A percentile compares a stretch with the other conserved stretches of the same genome.
phyloP scores from a whole-genome alignment of 2,329 filamentous ascomycete genomes.

The Hymenoscyphus fraxineus region DNA sequence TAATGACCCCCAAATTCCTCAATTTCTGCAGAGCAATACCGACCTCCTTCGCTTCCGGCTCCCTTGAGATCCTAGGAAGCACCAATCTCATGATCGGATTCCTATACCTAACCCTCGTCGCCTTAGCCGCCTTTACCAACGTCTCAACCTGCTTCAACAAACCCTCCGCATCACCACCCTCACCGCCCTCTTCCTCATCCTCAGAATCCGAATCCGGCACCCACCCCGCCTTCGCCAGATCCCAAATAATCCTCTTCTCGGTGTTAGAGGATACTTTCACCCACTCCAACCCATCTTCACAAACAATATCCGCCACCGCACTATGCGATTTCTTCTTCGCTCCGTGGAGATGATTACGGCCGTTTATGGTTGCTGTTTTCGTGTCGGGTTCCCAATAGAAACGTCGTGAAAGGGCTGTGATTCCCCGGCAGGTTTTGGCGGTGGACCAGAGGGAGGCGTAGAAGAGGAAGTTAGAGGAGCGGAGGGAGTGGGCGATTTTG shows the following conservation, averaged over 20 bases:
- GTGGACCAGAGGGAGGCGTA: conserved; percentile 60
- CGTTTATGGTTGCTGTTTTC: conserved; percentile 21
- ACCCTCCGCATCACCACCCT: conserved; percentile 46
- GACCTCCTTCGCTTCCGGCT: conserved; percentile 48
- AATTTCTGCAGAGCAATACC: conserved; percentile 54
- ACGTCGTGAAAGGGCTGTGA: conserved; percentile 55
- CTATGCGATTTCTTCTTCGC: conserved; percentile 29
- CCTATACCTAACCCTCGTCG: conserved; percentile 54
- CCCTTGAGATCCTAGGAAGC: conserved; percentile 52
- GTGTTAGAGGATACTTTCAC: conserved; percentile 65
- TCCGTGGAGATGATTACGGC: conserved; percentile 16
- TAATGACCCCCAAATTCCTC: conserved; percentile 42
- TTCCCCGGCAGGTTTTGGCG: conserved; percentile 52
- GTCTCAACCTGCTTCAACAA: conserved; percentile 58
- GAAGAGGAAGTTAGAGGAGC: conserved; percentile 64
- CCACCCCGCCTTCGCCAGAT: conserved; percentile 66
- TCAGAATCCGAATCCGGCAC: conserved; percentile 43
- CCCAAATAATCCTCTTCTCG: conserved; percentile 60
- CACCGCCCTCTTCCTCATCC: conserved; percentile 40
- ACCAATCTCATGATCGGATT: conserved; percentile 58
- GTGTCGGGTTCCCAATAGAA: conserved; percentile 44
- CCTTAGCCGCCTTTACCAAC: conserved; percentile 53
- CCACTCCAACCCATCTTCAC: conserved; percentile 61
- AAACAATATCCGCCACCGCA: conserved; percentile 61
- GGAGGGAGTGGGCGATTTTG: conserved; percentile 50